Base-by-base conservation (phyloP, 106 monocot species). In the Dioscorea alata region DNA sequence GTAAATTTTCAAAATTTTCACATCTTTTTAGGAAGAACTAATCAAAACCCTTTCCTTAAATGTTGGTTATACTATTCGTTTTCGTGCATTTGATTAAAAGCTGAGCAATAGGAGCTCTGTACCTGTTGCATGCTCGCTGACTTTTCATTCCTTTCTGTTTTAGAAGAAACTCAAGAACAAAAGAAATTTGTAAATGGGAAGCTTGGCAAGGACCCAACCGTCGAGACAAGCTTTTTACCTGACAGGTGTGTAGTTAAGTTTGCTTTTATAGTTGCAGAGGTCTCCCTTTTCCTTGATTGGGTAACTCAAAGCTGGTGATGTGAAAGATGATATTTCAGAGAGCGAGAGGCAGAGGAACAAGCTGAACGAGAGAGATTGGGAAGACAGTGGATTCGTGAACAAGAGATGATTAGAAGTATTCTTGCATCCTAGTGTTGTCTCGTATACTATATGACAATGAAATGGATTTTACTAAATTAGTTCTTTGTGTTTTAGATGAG, bases 331-430 rank as follows among this genome's bases (percentile, higher is more conserved):
- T 92, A 66, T 57, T 83, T 72, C 85, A 99, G 99, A 72, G 99
- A 99, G 65, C 80, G 99, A 83, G 99, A 99, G 75, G 93, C 99
- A 57, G 99, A 99, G 81, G 99, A 99, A 67, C 93, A 99, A 88
- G 92, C 87, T 64, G 93, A 93, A 60, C 74, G 99, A 15, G 99
- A 99, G 77, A 69, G 85, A 61, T 79, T 99, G 71, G 76, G 86
- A 57, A 79, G 65, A 66, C 97, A 90, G 69, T 99, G 97, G 97
- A 75, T 66, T 52, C 92, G 76, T 75, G 97, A 99, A 49, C 97
- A 99, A 65, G 87, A 99, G 65, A 32, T 90, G 50, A 93, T 99
- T 53, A 76, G 79, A 90, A 93, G 97, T 93, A 90, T 23, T 15
- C 60, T 12, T 23, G 33, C 13, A 15, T 21, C 70, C 32, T 50